Conservation (phyloP, 2,329 filamentous ascomycete genomes). For the Trichoderma harzianum region DNA sequence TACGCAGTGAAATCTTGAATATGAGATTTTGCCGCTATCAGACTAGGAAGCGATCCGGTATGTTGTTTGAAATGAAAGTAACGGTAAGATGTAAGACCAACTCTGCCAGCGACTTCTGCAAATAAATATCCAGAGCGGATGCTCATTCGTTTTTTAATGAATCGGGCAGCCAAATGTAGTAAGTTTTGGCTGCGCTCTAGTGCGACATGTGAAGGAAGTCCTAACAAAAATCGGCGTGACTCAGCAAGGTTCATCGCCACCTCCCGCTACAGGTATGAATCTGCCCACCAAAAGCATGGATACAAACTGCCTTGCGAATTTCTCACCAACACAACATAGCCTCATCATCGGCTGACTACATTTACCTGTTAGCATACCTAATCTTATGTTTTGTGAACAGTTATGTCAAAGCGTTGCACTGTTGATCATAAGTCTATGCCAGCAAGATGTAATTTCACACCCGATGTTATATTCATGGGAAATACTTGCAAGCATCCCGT, state of each 20-base stretch:
- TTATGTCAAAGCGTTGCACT: no score
- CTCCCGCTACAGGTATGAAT: background rate
- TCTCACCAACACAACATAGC: background rate
- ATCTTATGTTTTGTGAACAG: background rate
- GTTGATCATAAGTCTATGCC: no score
- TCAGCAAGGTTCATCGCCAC: slow-evolving; percentile 12
- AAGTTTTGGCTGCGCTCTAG: background rate
- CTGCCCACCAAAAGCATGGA: background rate
- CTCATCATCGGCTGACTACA: background rate
- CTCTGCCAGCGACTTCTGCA: background rate
- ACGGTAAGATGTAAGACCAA: no score
- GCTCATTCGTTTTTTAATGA: background rate
- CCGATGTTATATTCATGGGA: no score
- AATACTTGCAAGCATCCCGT: no score
- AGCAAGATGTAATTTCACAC: no score
- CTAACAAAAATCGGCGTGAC: slow-evolving; percentile 12
- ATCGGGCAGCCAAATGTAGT: background rate
- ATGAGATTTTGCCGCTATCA: background rate
- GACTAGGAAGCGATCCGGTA: background rate
- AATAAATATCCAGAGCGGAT: background rate
- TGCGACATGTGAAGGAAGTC: background rate
- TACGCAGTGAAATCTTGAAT: background rate
- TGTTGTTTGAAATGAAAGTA: background rate
- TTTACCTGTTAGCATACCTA: no score
- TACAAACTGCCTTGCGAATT: background rate